A percentile compares a stretch with the other conserved stretches of the same genome.
Evolutionary conservation across 2,329 filamentous ascomycete species (phyloP).

Genomic region (Beauveria brongniartii): DNA sequence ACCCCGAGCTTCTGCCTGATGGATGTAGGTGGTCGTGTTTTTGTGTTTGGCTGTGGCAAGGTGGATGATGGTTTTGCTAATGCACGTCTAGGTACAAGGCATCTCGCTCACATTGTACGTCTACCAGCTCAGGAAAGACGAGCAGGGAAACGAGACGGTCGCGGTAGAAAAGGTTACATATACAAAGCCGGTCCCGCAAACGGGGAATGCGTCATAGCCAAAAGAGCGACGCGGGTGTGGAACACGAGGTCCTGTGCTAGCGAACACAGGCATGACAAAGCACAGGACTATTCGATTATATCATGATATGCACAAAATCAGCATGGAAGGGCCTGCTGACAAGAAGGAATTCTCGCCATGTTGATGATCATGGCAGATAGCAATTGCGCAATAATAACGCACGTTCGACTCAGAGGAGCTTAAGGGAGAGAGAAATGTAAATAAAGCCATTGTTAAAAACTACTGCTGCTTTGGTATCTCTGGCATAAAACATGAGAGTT

Average conservation of each 20-base stretch:
- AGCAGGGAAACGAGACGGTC: constrained; percentile 68
- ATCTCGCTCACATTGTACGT: constrained; percentile 94
- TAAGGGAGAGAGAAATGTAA: constrained; percentile 12
- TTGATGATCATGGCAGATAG: not conserved
- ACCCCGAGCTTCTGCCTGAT: constrained; percentile 92
- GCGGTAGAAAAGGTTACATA: constrained; percentile 82
- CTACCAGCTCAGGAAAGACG: constrained; percentile 75
- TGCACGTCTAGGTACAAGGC: constrained; percentile 67
- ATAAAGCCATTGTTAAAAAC: constrained; percentile 14
- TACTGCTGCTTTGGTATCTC: constrained; percentile 15
- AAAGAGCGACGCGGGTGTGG: not conserved
- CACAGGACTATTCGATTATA: constrained; percentile 3
- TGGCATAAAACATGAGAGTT: constrained; percentile 4
- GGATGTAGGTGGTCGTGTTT: constrained; percentile 64
- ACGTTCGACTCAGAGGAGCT: constrained; percentile 11
- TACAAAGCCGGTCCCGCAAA: constrained; percentile 63
- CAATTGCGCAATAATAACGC: not conserved
- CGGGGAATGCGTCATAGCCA: constrained; percentile 39
- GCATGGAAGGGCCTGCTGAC: not conserved
- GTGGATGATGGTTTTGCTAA: constrained; percentile 10
- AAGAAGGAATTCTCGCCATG: not conserved
- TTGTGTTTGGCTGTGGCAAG: not conserved
- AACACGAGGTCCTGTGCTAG: not conserved
- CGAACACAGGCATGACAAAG: not conserved
- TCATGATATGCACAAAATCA: not conserved